A percentile compares a stretch with the other conserved stretches of the same genome.
phyloP scores from a whole-genome alignment of 768 basidiomycete genomes.

The Psilocybe subaeruginosa region DNA sequence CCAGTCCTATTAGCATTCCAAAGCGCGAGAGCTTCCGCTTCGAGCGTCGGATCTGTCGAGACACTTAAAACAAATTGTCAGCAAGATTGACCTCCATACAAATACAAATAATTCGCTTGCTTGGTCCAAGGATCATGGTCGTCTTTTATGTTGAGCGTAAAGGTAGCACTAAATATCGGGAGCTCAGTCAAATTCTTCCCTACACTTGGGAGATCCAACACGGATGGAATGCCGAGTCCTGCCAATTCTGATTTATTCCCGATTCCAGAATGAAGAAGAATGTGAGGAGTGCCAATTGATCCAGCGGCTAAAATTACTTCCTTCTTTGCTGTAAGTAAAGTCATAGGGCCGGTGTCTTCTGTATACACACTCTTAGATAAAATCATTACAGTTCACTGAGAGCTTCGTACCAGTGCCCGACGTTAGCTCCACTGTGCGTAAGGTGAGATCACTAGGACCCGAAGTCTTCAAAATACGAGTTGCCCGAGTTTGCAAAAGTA shows the following conservation, averaged over 20 bases:
- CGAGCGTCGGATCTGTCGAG: conserved; percentile 22
- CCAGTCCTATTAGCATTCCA: conserved; percentile 31
- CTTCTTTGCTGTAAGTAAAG: conserved; percentile 26
- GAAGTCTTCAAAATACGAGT: conserved; percentile 25
- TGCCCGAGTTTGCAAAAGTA: conserved; percentile 31
- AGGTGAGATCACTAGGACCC: neutral
- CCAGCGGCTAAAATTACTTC: conserved; percentile 40
- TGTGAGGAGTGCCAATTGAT: conserved; percentile 32
- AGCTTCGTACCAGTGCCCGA: neutral
- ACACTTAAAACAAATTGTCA: conserved; percentile 12
- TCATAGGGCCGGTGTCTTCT: conserved; percentile 4
- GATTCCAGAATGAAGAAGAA: conserved; percentile 37
- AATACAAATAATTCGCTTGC: neutral
- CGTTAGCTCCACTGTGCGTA: conserved; percentile 11
- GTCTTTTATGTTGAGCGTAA: conserved; percentile 25
- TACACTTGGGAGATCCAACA: conserved; percentile 30
- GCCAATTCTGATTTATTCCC: conserved; percentile 24
- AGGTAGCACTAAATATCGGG: conserved; percentile 20
- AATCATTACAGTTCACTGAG: neutral
- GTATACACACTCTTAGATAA: neutral
- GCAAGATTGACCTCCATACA: neutral
- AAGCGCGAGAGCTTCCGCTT: conserved; percentile 22
- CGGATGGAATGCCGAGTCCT: conserved; percentile 21
- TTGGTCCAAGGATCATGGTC: conserved; percentile 18
- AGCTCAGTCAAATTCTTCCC: conserved; percentile 38